Percentiles rank a stretch among this genome's conserved stretches.
Conservation (phyloP, 2,329 filamentous ascomycete species). For the Pseudogymnoascus pannorum region DNA sequence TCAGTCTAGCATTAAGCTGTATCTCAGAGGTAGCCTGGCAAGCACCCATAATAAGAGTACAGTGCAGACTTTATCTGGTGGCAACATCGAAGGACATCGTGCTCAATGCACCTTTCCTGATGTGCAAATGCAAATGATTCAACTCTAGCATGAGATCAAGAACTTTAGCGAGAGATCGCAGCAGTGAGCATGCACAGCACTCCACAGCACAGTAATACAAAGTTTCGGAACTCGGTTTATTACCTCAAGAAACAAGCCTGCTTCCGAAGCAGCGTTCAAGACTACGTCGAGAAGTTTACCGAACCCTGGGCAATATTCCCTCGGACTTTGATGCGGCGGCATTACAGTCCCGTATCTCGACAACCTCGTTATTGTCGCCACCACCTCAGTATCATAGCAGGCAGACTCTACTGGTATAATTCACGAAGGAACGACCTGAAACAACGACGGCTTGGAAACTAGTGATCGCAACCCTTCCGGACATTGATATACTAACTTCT, state of each 20-base stretch:
- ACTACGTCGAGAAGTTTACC: background rate
- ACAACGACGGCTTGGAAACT: background rate
- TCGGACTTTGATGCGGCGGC: too few species aligned
- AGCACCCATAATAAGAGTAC: constrained; percentile 35
- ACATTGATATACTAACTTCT: constrained; percentile 9
- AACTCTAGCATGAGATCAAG: constrained; percentile 21
- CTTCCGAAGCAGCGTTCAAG: background rate
- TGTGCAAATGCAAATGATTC: background rate
- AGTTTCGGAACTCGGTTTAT: background rate
- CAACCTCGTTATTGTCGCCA: background rate
- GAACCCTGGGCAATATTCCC: background rate
- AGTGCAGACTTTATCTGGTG: constrained; percentile 26
- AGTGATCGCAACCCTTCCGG: constrained; percentile 1
- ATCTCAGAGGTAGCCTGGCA: constrained; percentile 45
- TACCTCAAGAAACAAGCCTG: background rate
- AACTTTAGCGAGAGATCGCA: constrained; percentile 39
- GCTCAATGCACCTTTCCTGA: constrained; percentile 6
- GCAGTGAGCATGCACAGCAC: constrained; percentile 41
- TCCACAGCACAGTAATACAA: constrained; percentile 14
- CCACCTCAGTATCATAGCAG: background rate
- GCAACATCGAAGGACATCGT: constrained; percentile 3
- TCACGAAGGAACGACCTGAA: background rate
- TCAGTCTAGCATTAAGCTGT: constrained; percentile 41
- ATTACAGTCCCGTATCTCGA: background rate
- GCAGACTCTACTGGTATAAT: background rate